A percentile compares a stretch with the other conserved stretches of the same genome.
These are phyloP conservation scores for Carex myosuroides DNA, from an alignment of 176 grass and related monocot species.

Conservation along the genomic window DNA sequence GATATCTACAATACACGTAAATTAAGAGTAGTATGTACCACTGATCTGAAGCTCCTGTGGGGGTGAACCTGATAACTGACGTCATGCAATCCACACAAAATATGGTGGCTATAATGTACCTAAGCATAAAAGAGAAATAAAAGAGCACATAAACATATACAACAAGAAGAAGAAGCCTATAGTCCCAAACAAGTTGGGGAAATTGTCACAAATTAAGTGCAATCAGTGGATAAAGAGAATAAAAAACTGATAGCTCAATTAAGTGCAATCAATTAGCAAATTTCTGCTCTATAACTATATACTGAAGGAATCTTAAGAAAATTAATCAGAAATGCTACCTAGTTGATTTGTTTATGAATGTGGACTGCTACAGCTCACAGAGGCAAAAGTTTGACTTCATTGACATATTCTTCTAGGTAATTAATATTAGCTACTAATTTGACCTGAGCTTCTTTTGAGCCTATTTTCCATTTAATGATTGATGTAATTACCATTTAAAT, in stretches of 20 bases:
- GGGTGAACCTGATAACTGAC: conserved; percentile 44
- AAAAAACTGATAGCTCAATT: not conserved
- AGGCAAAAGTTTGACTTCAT: not conserved
- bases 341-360: not conserved
- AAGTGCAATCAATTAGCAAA: not conserved
- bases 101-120: not conserved
- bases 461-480: not conserved
- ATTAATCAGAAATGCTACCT: not conserved
- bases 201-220: not conserved
- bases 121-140: conserved; percentile 6
- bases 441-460: not conserved
- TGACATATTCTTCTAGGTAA: not conserved
- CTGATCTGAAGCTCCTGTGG: conserved; percentile 37
- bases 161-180: too few species aligned
- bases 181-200: too few species aligned
- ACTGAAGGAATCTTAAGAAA: not conserved
- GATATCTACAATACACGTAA: not conserved
- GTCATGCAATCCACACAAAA: conserved; percentile 55
- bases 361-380: not conserved
- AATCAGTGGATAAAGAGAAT: not conserved
- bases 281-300: not conserved
- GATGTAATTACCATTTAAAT: not conserved
- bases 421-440: not conserved
- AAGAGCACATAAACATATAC: not conserved
- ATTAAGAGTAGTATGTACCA: conserved; percentile 30